These are phyloP conservation scores for Medicago ruthenica DNA, from an alignment of 306 rosid genomes.

Conservation along the genomic window DNA sequence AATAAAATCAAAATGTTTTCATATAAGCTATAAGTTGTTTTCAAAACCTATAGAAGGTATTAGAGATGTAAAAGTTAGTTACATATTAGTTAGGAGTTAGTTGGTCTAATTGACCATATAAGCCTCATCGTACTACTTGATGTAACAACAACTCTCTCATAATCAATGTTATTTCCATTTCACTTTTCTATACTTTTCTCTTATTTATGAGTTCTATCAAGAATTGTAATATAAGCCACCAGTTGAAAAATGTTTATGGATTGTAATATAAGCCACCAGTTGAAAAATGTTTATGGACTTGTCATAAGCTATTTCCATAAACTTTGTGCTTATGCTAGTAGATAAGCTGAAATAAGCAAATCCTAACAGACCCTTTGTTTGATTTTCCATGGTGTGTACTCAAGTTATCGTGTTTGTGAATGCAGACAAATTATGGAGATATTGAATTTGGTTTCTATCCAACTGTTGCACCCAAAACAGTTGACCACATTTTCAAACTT, in stretches of 20 bases:
- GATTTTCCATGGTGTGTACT: conserved; percentile 3
- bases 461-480: conserved; percentile 86
- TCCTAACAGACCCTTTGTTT: background rate
- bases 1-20: background rate
- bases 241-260: too few species aligned
- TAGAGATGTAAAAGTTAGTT: too few species aligned
- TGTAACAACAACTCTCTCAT: too few species aligned
- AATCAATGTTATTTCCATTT: too few species aligned
- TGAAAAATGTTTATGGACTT: too few species aligned
- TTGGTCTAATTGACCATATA: too few species aligned
- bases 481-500: conserved; percentile 90
- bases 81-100: too few species aligned
- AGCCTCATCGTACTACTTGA: too few species aligned
- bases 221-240: too few species aligned
- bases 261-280: too few species aligned
- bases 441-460: conserved; percentile 96
- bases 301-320: background rate
- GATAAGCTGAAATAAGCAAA: background rate
- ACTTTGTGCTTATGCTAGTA: background rate
- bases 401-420: conserved; percentile 33
- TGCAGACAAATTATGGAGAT: conserved; percentile 90
- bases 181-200: too few species aligned
- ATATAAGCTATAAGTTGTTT: background rate
- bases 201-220: too few species aligned
- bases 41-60: background rate